These are phyloP conservation scores for Penicillium sp. DNA, from an alignment of 2,329 filamentous ascomycete species.

Conservation along the genomic window DNA sequence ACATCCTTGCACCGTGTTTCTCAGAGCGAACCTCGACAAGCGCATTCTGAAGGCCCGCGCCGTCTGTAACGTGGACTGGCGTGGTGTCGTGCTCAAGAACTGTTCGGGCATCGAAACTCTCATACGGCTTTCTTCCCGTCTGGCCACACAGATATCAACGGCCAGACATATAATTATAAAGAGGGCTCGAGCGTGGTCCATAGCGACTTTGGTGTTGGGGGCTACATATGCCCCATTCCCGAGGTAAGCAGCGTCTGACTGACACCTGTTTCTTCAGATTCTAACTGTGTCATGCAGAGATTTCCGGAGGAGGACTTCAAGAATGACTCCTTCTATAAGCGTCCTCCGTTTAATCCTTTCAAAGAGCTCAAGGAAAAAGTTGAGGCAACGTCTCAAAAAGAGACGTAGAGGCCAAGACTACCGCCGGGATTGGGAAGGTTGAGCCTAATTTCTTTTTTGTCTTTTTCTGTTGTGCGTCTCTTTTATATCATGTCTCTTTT, in stretches of 20 bases:
- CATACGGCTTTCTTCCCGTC: constrained; percentile 71
- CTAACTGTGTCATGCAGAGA: constrained; percentile 28
- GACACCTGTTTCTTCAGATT: neutral
- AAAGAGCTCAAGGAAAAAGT: constrained; percentile 24
- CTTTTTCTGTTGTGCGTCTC: too few species aligned
- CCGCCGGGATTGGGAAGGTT: too few species aligned
- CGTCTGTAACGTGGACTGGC: too few species aligned
- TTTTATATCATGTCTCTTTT: too few species aligned
- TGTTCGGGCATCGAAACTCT: too few species aligned
- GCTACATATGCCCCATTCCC: constrained; percentile 68
- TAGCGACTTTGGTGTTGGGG: constrained; percentile 53
- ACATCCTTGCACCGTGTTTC: too few species aligned
- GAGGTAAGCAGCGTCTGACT: constrained; percentile 52
- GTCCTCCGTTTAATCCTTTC: constrained; percentile 28
- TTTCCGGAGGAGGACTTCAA: constrained; percentile 40
- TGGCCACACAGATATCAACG: constrained; percentile 62
- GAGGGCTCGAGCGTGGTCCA: constrained; percentile 77
- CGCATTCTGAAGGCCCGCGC: too few species aligned
- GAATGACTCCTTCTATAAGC: constrained; percentile 37
- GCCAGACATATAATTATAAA: constrained; percentile 68
- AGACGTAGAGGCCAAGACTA: too few species aligned
- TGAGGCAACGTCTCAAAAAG: constrained; percentile 25
- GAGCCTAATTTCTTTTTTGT: too few species aligned
- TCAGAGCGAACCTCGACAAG: too few species aligned
- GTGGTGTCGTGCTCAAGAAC: too few species aligned